Base-by-base conservation (phyloP, 306 rosid species). In the Vigna radiata region DNA sequence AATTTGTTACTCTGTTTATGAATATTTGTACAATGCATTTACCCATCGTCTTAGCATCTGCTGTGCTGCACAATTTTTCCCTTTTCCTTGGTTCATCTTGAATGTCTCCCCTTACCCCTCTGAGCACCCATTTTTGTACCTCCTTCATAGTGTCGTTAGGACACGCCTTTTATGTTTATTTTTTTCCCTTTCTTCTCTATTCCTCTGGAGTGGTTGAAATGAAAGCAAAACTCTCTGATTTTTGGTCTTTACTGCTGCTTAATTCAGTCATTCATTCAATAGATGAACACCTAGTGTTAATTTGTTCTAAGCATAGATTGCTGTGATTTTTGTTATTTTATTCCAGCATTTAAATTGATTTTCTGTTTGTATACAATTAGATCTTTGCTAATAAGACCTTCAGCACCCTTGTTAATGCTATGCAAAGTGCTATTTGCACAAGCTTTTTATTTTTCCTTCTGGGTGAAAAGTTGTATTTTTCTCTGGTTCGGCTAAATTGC, bases 21-120 rank as follows among this genome's bases (percentile, higher is more conserved):
- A 25, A 68, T 36, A 39, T 82, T 7, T 8, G 14, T 14, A 43
- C 19, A 27, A 60, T 48, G 52, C 15, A 44, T 48, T 43, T 64
- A 50, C 11, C n/a, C 63, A 15, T 49, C 41, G 53, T 77, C 65
- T 31, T 52, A 49, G 46, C 18, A 72, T 72, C 52, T 72, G 69
- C 25, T 67, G 46, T 23, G 48, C 68, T 70, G 53, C 62, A 13
- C 23, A 12, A 27, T 5, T 50, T 69, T 47, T 7, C 64, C 39
- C 15, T 13, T 4, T 31, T 19, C 61, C 43, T 39, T 62, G 47
- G 43, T 18, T 59, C 33, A 59, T 58, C 12, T 48, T 68, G 4
- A 15, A 14, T 25, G 17, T 65, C 27, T 9, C 29, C 17, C 7
- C 46, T 11, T 44, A 10, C 62, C 53, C n/a, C 41, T 8, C 4